phyloP scores from a whole-genome alignment of 148 eudicot genomes.

The Cornus kousa region DNA sequence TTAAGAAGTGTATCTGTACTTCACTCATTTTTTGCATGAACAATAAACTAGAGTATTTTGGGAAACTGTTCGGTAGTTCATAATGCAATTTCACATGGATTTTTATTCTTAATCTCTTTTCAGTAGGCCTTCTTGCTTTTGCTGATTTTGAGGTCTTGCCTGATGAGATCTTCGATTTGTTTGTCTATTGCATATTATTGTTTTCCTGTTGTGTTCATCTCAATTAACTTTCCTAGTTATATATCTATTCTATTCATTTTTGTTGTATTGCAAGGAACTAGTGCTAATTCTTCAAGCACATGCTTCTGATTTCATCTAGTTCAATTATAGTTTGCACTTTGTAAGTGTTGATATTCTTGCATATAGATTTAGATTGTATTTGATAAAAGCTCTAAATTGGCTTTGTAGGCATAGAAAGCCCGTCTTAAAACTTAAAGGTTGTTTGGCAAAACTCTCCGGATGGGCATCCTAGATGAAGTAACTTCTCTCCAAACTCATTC shows the following conservation, averaged over 20 bases:
- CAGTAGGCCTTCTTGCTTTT: neutral
- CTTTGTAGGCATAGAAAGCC: too few relatives aligned
- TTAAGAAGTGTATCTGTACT: neutral
- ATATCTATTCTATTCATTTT: too few relatives aligned
- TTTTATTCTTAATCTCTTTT: neutral
- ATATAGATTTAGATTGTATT: neutral
- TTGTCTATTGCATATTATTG: neutral
- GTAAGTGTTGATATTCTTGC: neutral
- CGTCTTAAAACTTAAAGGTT: too few relatives aligned
- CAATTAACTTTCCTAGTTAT: neutral
- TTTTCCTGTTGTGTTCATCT: neutral
- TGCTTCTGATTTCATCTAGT: slow-evolving; percentile 3
- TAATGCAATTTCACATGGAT: neutral
- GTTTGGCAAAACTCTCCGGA: too few relatives aligned
- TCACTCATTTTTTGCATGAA: neutral
- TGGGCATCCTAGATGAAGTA: too few relatives aligned
- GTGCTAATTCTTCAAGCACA: neutral
- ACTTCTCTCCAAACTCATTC: too few relatives aligned
- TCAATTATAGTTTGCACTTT: neutral
- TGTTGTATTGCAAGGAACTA: neutral
- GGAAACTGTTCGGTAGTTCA: neutral
- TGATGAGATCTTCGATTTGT: neutral
- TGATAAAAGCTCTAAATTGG: too few relatives aligned
- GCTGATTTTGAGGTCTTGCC: neutral
- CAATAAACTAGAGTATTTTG: neutral